These are phyloP conservation scores for Zygoascus tannicola DNA, from an alignment of 805 yeast species.

Conservation along the genomic window DNA sequence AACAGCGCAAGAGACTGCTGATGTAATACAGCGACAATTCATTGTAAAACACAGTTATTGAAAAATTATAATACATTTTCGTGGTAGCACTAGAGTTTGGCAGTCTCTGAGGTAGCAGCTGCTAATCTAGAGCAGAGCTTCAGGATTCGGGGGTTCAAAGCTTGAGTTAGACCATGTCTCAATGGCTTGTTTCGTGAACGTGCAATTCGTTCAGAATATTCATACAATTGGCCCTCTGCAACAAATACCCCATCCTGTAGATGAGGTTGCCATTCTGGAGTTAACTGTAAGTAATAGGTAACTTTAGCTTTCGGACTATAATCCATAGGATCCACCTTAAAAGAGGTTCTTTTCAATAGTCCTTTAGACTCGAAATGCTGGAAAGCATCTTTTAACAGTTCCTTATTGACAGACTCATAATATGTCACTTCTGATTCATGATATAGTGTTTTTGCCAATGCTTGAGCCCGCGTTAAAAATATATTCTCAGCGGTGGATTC, in stretches of 20 bases:
- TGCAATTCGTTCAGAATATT: slow-evolving; percentile 27
- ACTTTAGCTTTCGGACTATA: slow-evolving; percentile 8
- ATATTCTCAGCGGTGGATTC: slow-evolving; percentile 21
- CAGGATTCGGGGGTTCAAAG: slow-evolving; percentile 16
- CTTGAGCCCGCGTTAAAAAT: slow-evolving; percentile 29
- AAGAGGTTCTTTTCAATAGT: slow-evolving; percentile 20
- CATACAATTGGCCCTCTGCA: slow-evolving; percentile 26
- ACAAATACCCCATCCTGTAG: slow-evolving; percentile 11
- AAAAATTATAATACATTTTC: no score
- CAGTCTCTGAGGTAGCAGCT: background rate
- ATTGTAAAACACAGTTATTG: no score
- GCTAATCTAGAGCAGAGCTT: slow-evolving; percentile 8
- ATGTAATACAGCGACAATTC: no score
- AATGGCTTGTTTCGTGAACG: slow-evolving; percentile 30
- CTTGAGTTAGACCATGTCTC: slow-evolving; percentile 20
- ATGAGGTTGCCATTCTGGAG: slow-evolving; percentile 20
- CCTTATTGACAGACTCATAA: slow-evolving; percentile 35
- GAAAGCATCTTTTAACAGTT: slow-evolving; percentile 30
- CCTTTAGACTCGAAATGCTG: slow-evolving; percentile 28
- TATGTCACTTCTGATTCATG: slow-evolving; percentile 34
- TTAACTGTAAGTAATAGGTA: slow-evolving; percentile 13
- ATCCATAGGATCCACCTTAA: slow-evolving; percentile 8
- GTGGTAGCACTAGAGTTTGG: slow-evolving; percentile 2
- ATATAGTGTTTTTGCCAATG: slow-evolving; percentile 34
- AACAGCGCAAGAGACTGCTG: background rate